Evolutionary conservation across 805 yeast genomes (phyloP), one percentile per base, ranked within the genome.

Genomic region (Kazachstania viticola): DNA sequence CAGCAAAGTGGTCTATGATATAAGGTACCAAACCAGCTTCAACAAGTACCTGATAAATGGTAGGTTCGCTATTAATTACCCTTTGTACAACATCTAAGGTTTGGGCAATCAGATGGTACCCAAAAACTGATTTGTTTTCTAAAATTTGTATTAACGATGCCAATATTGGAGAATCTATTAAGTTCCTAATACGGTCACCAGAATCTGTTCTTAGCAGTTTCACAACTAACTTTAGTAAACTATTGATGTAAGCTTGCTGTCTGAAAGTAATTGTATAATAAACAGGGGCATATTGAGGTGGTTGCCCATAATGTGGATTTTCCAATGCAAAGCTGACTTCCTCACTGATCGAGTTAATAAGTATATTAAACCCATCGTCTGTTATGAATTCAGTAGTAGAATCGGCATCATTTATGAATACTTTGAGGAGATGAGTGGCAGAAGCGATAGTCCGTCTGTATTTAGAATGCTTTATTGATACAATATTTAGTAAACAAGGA

Each of bases 51-150:
- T 79, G 67, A 46, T 69, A 87, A 3, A 94, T 82, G 0, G 95
- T 84, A 7, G 96, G 95, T 46, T 88, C 96, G 42, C 79, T 80
- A 49, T 87, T 88, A 18, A 87, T 74, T 37, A 84, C 81, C 9
- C 69, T 68, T 25, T 78, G 69, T 14, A 84, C 65, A 9, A 77
- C 69, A 38, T 73, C 77, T 23, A 87, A 51, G 0, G 81, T 67
- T 15, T 71, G 62, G 0, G 81, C 62, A 11, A 81, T 52, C 11
- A 82, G 54, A 12, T 72, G 65, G 25, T 74, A 71, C 0, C 95
- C 95, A 60, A 84, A 82, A 0, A 70, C 54, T 0, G 54, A 40
- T 1, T 79, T 72, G 43, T 81, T 62, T 11, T 51, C 45, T 13
- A 87, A 44, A 2, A 87, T 68, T 34, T 60, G 64, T 39, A 73